These are phyloP conservation scores for Ramaria sp. DNA, from an alignment of 768 basidiomycete genomes.

Conservation along the genomic window DNA sequence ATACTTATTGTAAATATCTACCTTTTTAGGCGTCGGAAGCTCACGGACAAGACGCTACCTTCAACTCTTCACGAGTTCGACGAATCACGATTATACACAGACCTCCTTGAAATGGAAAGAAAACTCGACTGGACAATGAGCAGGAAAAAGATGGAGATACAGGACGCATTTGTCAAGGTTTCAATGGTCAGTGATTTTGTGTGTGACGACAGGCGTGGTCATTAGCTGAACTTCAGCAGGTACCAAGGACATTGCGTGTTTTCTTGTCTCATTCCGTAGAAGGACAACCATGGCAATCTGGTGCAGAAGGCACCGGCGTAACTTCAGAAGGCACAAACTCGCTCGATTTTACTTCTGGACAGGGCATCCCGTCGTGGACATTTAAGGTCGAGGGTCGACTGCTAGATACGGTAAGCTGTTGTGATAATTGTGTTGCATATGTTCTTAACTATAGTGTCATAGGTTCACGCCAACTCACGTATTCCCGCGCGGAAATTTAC, in stretches of 20 bases:
- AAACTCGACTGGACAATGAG: constrained; percentile 93
- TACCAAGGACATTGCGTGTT: constrained; percentile 71
- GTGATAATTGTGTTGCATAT: background rate
- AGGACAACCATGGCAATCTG: constrained; percentile 76
- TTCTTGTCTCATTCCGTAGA: constrained; percentile 85
- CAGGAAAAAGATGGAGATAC: constrained; percentile 82
- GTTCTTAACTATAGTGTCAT: constrained; percentile 4
- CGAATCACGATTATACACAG: constrained; percentile 80
- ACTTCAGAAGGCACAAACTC: constrained; percentile 25
- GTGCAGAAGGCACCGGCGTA: constrained; percentile 15
- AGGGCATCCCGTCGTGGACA: constrained; percentile 84
- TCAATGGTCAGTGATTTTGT: constrained; percentile 43
- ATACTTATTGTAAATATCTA: background rate
- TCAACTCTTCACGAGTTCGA: constrained; percentile 71
- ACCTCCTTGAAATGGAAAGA: constrained; percentile 79
- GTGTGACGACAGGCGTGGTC: background rate
- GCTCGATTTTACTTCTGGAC: constrained; percentile 67
- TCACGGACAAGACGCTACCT: constrained; percentile 71
- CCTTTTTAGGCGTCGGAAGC: constrained; percentile 55
- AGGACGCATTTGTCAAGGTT: constrained; percentile 71
- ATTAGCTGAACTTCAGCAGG: constrained; percentile 32
- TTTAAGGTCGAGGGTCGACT: constrained; percentile 82
- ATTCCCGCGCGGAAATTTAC: constrained; percentile 68
- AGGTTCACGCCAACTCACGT: constrained; percentile 13
- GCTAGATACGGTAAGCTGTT: constrained; percentile 25